A percentile compares a stretch with the other conserved stretches of the same genome.
These are phyloP conservation scores for Citrus hindsii DNA, from an alignment of 345 rosid genomes.

Conservation along the genomic window DNA sequence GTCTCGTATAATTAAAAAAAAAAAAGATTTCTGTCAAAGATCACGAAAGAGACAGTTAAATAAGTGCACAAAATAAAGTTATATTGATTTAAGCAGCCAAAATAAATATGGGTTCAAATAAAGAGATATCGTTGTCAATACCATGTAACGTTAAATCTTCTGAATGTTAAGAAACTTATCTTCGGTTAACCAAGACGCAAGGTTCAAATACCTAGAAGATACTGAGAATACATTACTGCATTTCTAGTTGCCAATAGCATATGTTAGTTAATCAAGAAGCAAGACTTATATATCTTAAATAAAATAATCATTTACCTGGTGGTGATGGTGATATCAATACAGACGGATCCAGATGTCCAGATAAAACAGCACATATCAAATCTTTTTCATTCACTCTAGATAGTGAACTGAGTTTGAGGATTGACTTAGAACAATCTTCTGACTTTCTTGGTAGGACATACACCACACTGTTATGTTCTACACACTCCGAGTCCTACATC, in stretches of 20 bases:
- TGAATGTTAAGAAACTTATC: background rate
- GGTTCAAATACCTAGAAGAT: background rate
- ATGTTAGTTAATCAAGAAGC: conserved; percentile 1
- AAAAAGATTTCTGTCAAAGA: background rate
- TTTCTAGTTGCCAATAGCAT: background rate
- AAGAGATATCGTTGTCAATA: background rate
- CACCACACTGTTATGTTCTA: conserved; percentile 37
- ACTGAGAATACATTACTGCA: background rate
- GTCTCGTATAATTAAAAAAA: too few species aligned
- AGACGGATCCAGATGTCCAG: conserved; percentile 62
- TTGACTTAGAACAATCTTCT: conserved; percentile 36
- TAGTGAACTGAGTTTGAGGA: conserved; percentile 49
- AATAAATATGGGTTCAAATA: background rate
- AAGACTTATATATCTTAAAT: conserved; percentile 1
- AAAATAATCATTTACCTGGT: conserved; percentile 42
- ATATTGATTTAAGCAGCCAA: background rate
- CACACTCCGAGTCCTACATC: conserved; percentile 45
- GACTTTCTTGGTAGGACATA: conserved; percentile 60
- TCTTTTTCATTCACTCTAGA: conserved; percentile 68
- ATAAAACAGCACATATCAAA: conserved; percentile 57
- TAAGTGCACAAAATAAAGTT: background rate
- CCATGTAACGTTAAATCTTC: background rate
- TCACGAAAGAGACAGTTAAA: background rate
- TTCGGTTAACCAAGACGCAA: background rate
- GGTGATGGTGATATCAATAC: conserved; percentile 52